Evolutionary conservation across 2,329 filamentous ascomycete genomes (phyloP), one percentile per base, ranked within the genome.

Genomic region (Xylariaceae sp.): DNA sequence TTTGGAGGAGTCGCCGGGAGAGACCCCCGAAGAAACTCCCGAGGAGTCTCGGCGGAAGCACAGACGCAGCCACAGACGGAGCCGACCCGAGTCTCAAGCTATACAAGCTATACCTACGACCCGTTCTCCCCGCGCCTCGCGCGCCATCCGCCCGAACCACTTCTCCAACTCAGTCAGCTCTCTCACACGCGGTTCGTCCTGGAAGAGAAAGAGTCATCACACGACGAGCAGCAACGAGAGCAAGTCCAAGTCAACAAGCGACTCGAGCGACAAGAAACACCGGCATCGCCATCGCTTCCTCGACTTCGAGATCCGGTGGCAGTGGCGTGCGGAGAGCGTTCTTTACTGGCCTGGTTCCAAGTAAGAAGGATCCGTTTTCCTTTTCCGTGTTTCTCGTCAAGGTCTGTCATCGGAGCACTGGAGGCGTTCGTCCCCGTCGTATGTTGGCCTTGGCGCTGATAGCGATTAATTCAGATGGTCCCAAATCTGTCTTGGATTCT

Each of bases 311-410:
- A 47, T 66, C 60, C 68, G 75, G 78, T 39, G 78, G 82, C 37
- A 88, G 92, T 72, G 90, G 89, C n/a, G 85, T 88, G 2, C 65
- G 87, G 15, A 70, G 72, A 55, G 89, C 87, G 0, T 86, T 96
- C 65, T 96, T 89, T 70, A 80, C 78, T 23, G 88, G 88, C 30
- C 72, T 88, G 1, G 74, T 55, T 53, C 62, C 59, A 63, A 55
- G 62, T 63, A 58, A n/a, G 15, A 82, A 45, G 15, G n/a, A 50
- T 47, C 17, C 48, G 15, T 48, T 35, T 8, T 55, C 3, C 11
- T 18, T 3, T 17, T 30, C 54, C 9, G 6, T 39, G 11, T 39
- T 9, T 5, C 17, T 5, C 39, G 3, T 23, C 13, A 42, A 42
- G 37, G 37, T 42, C 37, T 13, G 37, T 42, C 23, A 5, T 42